phyloP scores from a whole-genome alignment of 495 filamentous ascomycete species.

The Aspergillus cristatus region DNA sequence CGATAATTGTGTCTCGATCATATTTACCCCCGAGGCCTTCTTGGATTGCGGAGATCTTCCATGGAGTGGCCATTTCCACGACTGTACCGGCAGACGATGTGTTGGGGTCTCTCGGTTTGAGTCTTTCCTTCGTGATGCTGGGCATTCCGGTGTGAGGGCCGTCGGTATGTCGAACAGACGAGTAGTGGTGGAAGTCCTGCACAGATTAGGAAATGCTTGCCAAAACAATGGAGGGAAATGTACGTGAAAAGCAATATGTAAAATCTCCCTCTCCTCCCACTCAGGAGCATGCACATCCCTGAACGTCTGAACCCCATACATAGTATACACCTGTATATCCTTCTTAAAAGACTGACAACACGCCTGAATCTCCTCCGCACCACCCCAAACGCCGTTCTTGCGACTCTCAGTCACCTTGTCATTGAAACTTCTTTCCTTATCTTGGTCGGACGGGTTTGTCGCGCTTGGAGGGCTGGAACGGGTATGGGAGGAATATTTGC shows the following conservation, averaged over 20 bases:
- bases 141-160: constrained; percentile 52
- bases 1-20: constrained; percentile 44
- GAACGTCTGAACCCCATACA: constrained; percentile 33
- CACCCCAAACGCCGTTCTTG: constrained; percentile 56
- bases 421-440: constrained; percentile 56
- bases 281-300: constrained; percentile 38
- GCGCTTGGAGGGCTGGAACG: constrained; percentile 26
- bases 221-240: constrained; percentile 12
- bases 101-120: constrained; percentile 8
- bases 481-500: constrained; percentile 26
- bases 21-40: constrained; percentile 48
- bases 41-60: constrained; percentile 54
- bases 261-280: constrained; percentile 30
- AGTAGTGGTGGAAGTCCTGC: constrained; percentile 65
- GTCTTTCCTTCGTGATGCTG: constrained; percentile 21
- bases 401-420: constrained; percentile 52
- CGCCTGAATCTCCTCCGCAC: constrained; percentile 63
- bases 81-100: no score
- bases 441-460: constrained; percentile 39
- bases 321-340: constrained; percentile 57
- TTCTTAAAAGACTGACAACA: constrained; percentile 54
- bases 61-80: constrained; percentile 33
- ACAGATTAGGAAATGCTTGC: constrained; percentile 2
- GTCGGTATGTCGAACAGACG: constrained; percentile 55
- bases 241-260: constrained; percentile 68